Base-by-base conservation (phyloP, 140 eudicot genomes). In the Senecio squalidus region DNA sequence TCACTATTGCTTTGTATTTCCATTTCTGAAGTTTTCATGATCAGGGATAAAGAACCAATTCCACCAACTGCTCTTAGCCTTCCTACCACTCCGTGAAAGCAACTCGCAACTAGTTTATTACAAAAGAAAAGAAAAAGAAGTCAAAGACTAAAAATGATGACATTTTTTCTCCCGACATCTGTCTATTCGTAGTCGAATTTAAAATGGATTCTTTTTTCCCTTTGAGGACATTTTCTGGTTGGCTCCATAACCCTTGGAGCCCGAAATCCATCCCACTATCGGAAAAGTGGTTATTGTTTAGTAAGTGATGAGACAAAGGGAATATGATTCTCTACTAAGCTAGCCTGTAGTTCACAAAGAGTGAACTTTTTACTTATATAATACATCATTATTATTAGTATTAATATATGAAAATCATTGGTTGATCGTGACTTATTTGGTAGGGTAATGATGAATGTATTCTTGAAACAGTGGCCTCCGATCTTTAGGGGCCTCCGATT, bases 231-330 rank as follows among this genome's bases (percentile, higher is more conserved):
- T 74, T 23, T 28, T 56, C 22, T 71, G 63, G 77, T 75, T 77
- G 89, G 83, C 66, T 86, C 95, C 95, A 59, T 71, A 54, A 62
- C 76, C 69, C 41, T 53, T 51, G 95, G 95, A 86, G 67, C 61
- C 64, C 69, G 60, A 43, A 56, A 58, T 17, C 39, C 45, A 3
- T 51, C 43, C 79, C 73, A 70, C 73, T 57, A 46, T 17, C 51
- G 43, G 24, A 66, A 67, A 63, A 67, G 64, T 10, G 46, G 57
- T 29, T 58, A 51, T 47, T 79, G 40, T 65, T 63, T 70, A 52
- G 60, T 58, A 61, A 15, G 65, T 13, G 67, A n/a, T n/a, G n/a
- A n/a, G n/a, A 71, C 60, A 52, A 52, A 58, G 51, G 53, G 76
- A 69, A 74, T 78, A 49, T 58, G 80, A 78, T 69, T 76, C 76